These are phyloP conservation scores for Medicago lupulina DNA, from an alignment of 306 rosid species.

Conservation along the genomic window DNA sequence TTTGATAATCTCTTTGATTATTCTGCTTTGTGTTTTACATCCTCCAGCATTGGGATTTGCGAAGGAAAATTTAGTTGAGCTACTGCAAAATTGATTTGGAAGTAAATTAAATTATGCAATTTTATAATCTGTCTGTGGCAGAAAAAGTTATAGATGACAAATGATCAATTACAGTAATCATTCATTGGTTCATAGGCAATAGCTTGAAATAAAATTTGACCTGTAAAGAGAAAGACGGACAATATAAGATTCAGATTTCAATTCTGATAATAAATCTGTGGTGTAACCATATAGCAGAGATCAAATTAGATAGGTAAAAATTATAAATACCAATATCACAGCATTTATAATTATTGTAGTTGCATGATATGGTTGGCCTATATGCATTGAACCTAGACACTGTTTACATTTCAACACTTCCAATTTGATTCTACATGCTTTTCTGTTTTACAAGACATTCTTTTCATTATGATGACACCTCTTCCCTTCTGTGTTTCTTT, in stretches of 20 bases:
- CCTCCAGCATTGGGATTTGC: not conserved
- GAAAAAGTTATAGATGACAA: not conserved
- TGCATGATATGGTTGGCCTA: not conserved
- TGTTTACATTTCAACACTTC: not conserved
- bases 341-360: not conserved
- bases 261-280: not conserved
- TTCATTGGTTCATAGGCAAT: not conserved
- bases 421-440: not conserved
- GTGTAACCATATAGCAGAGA: not conserved
- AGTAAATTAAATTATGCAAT: not conserved
- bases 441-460: constrained; percentile 11
- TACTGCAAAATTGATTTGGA: not conserved
- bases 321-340: not conserved
- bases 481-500: not conserved
- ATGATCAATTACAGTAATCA: not conserved
- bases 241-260: not conserved
- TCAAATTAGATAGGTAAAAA: not conserved
- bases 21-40: constrained; percentile 7
- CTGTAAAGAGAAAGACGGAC: not conserved
- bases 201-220: not conserved
- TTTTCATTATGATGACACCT: not conserved
- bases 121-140: not conserved
- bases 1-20: constrained; percentile 12
- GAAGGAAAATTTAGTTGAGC: not conserved
- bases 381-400: not conserved